phyloP scores from a whole-genome alignment of 2,329 filamentous ascomycete genomes.

The Endoconidiophora polonica region DNA sequence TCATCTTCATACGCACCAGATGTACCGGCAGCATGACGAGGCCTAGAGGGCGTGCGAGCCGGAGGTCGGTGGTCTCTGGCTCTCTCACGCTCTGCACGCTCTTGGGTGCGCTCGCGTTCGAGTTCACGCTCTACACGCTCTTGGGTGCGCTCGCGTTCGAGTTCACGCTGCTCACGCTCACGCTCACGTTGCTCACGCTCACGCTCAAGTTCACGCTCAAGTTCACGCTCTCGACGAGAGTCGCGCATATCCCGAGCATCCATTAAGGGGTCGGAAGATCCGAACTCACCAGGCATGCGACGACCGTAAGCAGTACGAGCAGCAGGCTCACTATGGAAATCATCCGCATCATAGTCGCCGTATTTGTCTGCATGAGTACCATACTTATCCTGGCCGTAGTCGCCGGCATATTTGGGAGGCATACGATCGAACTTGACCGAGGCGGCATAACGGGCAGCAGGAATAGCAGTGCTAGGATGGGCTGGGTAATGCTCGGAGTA shows the following conservation, averaged over 20 bases:
- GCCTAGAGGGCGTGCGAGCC: slow-evolving; percentile 4
- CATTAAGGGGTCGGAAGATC: background rate
- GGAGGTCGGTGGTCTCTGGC: slow-evolving; percentile 3
- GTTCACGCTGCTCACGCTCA: no score
- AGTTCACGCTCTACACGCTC: background rate
- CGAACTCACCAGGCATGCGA: slow-evolving; percentile 1
- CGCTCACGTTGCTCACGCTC: no score
- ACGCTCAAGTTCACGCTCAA: no score
- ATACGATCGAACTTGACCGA: slow-evolving; percentile 4
- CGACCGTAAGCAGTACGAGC: slow-evolving; percentile 2
- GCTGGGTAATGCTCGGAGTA: slow-evolving; percentile 1
- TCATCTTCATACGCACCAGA: slow-evolving; percentile 4
- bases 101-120: background rate
- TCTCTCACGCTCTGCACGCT: background rate
- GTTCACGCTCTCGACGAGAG: background rate
- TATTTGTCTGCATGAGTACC: slow-evolving; percentile 3
- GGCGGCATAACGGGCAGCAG: slow-evolving; percentile 6
- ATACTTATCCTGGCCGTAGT: background rate
- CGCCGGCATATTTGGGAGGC: slow-evolving; percentile 7
- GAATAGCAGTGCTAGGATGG: background rate
- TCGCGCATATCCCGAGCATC: background rate
- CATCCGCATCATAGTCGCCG: slow-evolving; percentile 2
- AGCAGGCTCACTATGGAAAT: slow-evolving; percentile 5
- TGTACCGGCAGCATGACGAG: slow-evolving; percentile 2
- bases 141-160: no score